Evolutionary conservation across 495 filamentous ascomycete genomes (phyloP), one percentile per base, ranked within the genome.

Genomic region (Chaetomium cochliodes): DNA sequence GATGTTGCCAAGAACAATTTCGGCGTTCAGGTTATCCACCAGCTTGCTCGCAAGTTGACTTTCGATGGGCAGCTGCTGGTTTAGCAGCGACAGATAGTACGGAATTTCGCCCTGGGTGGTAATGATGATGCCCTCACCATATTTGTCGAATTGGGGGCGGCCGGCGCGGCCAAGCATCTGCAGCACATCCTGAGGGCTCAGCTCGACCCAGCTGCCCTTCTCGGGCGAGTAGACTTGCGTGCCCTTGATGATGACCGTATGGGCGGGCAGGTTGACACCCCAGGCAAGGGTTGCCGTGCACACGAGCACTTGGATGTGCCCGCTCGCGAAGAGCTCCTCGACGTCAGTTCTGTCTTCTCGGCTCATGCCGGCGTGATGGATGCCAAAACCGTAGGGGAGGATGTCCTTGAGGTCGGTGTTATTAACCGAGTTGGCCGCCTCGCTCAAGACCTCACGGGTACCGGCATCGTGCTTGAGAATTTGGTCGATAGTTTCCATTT

Each of bases 91-190:
- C 13, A 98, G 85, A 63, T 98, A 99, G 75, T 97, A 99, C 64
- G 96, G 92, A 71, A 98, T 91, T 77, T 99, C 94, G 18, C 82
- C 79, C 71, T 98, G 93, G 2, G 91, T 92, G 0, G 94, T 99
- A 70, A 99, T 98, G 73, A 99, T 98, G 72, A 98, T 97, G 74
- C 94, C 94, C 69, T 98, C 94, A 70, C 94, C 94, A 70, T 94
- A 98, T 0, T 92, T 97, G 75, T 99, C 94, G 70, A 92, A 99
- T 69, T 99, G 94, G 11, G 94, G 94, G 60, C 94, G 87, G 73
- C 94, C 94, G 50, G 94, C 94, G 79, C 94, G 92, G 69, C 94
- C 94, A 67, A 99, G 87, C 94, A 99, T 99, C 75, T 99, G 94
- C 41, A 99, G 81, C 49, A 98, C 93, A 77, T 99, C 94, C 71